Base-by-base conservation (phyloP, 2,329 filamentous ascomycete species). In the Ophiostoma populinum region DNA sequence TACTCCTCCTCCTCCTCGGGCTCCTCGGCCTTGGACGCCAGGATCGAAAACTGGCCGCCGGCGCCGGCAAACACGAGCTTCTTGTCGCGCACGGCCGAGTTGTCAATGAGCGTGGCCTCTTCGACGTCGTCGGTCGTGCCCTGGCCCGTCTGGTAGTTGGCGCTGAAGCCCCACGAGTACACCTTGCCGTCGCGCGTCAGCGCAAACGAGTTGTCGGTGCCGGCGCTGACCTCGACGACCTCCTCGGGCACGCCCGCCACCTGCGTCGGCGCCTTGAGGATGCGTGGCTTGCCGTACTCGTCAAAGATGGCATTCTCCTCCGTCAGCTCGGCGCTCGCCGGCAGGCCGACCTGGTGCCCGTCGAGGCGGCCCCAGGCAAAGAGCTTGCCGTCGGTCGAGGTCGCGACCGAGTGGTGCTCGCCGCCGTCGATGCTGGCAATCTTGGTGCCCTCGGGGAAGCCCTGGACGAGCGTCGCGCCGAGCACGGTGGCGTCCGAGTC, bases 11-110 rank as follows among this genome's bases (percentile, higher is more conserved):
- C 19, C 12, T 17, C 24, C 17, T 18, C n/a, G 7, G 9, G 12
- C 24, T 35, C 31, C 32, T 51, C 49, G 17, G 57, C 46, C 40
- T 51, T 50, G 11, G 30, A 32, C 8, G 65, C 62, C n/a, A 81
- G 47, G 17, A 81, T 56, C 2, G 75, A 78, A 53, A 73, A 94
- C 51, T 94, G 86, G 5, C 85, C 85, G 44, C 87, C 86, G n/a
- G 78, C 78, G 28, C 80, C 81, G n/a, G 80, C 80, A 56, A 67
- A 82, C 22, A 74, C 65, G 28, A 94, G 64, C 53, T 75, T 73
- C 56, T 78, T 75, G 27, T 71, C 80, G 20, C 74, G 67, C 19
- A 90, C 70, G 27, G 83, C 85, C 10, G 75, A 80, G 59, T 93
- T 93, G 49, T 92, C 80, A 37, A 94, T 80, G 32, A 76, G 49